phyloP scores from a whole-genome alignment of 1,139 yeast genomes.

The Blastobotrys capitulatus region DNA sequence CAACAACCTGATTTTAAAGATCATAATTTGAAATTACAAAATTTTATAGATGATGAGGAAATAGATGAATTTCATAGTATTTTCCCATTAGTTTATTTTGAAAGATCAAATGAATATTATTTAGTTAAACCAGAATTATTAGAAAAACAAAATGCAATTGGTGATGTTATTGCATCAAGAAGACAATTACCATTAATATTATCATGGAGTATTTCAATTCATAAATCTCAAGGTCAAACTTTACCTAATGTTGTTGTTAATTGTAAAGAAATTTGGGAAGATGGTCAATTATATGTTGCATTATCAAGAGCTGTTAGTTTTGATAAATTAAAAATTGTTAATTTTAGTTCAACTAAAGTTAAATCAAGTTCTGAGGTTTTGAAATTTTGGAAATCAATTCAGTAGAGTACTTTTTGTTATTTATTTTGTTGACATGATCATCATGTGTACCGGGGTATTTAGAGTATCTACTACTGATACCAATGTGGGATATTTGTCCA shows the following conservation, averaged over 20 bases:
- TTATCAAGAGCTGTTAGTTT: constrained; percentile 78
- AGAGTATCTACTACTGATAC: too few species aligned
- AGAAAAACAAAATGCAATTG: background rate
- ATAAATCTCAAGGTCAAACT: constrained; percentile 91
- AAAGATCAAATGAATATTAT: background rate
- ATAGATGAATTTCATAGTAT: background rate
- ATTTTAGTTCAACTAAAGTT: constrained; percentile 40
- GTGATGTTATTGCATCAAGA: background rate
- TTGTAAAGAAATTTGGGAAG: constrained; percentile 61
- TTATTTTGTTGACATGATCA: too few species aligned
- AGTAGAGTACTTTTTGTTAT: too few species aligned
- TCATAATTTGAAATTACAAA: background rate
- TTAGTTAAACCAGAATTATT: background rate
- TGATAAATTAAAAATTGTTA: constrained; percentile 60
- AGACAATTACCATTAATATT: constrained; percentile 66
- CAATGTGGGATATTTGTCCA: too few species aligned
- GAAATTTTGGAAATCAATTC: constrained; percentile 46
- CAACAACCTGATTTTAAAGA: background rate
- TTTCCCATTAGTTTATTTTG: background rate
- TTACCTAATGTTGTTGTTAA: constrained; percentile 73
- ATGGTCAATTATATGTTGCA: constrained; percentile 88
- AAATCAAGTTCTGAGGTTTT: constrained; percentile 64
- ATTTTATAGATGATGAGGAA: background rate
- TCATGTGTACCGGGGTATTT: too few species aligned
- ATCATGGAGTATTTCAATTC: constrained; percentile 89